phyloP scores from a whole-genome alignment of 2,329 filamentous ascomycete species.

The Trichoderma cornu-damae region DNA sequence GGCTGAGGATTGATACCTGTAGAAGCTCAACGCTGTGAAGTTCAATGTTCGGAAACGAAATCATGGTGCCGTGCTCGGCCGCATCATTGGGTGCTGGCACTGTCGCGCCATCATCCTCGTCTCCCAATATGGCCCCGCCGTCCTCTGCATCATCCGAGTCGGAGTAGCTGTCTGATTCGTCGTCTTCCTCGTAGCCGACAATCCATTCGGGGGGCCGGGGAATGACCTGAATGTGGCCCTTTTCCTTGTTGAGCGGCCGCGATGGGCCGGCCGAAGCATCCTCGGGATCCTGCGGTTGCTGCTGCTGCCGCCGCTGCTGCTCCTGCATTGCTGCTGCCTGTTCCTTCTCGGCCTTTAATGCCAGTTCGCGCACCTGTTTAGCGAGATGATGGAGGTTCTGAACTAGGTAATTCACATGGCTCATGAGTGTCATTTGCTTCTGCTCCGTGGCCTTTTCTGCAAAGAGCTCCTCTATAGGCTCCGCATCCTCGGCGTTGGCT shows the following conservation, averaged over 20 bases:
- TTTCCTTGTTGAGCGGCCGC: conserved; percentile 38
- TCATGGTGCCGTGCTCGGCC: conserved; percentile 65
- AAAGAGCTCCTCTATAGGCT: conserved; percentile 62
- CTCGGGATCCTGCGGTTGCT: conserved; percentile 14
- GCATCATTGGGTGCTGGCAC: conserved; percentile 23
- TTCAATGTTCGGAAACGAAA: conserved; percentile 74
- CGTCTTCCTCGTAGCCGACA: conserved; percentile 39
- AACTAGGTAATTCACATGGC: conserved; percentile 68
- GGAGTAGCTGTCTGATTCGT: conserved; percentile 41
- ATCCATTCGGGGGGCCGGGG: conserved; percentile 74
- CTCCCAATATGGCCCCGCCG: conserved; percentile 39
- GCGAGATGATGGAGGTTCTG: conserved; percentile 66
- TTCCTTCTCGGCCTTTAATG: conserved; percentile 21
- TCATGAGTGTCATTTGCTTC: conserved; percentile 60
- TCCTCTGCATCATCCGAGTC: conserved; percentile 40
- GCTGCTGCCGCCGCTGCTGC: conserved; percentile 2
- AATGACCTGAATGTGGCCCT: conserved; percentile 65
- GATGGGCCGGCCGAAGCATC: conserved; percentile 16
- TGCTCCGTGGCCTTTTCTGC: conserved; percentile 51
- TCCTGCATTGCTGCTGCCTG: conserved; percentile 13
- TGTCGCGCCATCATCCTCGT: conserved; percentile 22
- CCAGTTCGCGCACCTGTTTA: conserved; percentile 42
- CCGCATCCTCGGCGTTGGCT: conserved; percentile 54
- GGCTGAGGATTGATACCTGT: conserved; percentile 59
- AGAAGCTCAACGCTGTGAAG: conserved; percentile 73